Evolutionary conservation across 2,329 filamentous ascomycete genomes (phyloP).

Genomic region (Nothophaeocryptopus gaeumannii): DNA sequence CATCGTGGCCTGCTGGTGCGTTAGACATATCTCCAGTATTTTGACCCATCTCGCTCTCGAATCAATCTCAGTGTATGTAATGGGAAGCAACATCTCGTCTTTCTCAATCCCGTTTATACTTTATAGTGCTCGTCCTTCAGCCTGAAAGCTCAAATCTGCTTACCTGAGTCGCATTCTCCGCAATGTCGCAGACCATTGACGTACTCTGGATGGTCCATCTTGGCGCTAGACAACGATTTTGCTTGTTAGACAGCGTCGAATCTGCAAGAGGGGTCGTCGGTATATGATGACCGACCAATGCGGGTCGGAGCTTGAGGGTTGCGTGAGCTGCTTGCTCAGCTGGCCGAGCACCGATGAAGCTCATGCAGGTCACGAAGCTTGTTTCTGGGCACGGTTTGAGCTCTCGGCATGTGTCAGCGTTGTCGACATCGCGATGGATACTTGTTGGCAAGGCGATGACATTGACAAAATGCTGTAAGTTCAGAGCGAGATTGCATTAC

Average conservation of each 20-base stretch:
- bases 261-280: constrained; percentile 6
- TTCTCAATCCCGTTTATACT: too few relatives aligned
- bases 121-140: too few relatives aligned
- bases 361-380: background rate
- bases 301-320: background rate
- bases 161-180: constrained; percentile 13
- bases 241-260: background rate
- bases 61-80: background rate
- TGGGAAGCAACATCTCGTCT: too few relatives aligned
- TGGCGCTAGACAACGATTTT: background rate
- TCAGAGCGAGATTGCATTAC: too few relatives aligned
- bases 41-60: background rate
- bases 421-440: too few relatives aligned
- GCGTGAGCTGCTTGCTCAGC: background rate
- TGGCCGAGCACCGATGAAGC: background rate
- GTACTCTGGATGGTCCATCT: constrained; percentile 13
- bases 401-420: too few relatives aligned
- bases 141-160: background rate
- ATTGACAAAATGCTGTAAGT: too few relatives aligned
- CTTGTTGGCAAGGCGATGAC: too few relatives aligned
- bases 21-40: constrained; percentile 7
- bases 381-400: too few relatives aligned
- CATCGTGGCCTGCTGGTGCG: constrained; percentile 19
- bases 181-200: constrained; percentile 15
- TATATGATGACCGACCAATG: constrained; percentile 1